A percentile compares a stretch with the other conserved stretches of the same genome.
Conservation (phyloP, 768 basidiomycete species). For the Pulveroboletus sp. region DNA sequence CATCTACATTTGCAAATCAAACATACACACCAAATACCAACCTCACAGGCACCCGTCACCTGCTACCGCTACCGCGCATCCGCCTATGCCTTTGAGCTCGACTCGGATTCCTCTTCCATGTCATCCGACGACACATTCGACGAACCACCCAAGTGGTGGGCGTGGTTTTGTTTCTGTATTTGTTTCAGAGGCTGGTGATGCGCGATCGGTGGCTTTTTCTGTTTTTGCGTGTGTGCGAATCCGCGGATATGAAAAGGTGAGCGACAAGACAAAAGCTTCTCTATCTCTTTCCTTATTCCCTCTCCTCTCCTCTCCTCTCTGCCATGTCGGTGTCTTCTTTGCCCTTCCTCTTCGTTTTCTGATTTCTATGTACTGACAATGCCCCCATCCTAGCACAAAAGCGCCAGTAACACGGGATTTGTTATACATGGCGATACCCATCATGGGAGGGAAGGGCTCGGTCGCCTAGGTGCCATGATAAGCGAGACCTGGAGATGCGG, state of each 20-base stretch:
- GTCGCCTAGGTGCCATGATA: too few relatives aligned
- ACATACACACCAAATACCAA: too few relatives aligned
- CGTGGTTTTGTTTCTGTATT: constrained; percentile 8
- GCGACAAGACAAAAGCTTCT: not conserved
- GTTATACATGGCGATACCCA: too few relatives aligned
- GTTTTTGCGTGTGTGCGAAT: not conserved
- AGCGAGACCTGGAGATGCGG: not conserved
- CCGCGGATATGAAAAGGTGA: constrained; percentile 9
- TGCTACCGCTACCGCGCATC: constrained; percentile 8
- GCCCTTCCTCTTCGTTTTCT: too few relatives aligned
- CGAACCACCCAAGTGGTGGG: constrained; percentile 22
- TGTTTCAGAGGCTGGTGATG: constrained; percentile 27
- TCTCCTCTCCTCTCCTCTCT: not conserved
- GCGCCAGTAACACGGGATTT: too few relatives aligned
- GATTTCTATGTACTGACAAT: too few relatives aligned
- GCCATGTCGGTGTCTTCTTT: too few relatives aligned
- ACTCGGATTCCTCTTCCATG: constrained; percentile 23
- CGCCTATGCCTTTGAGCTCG: constrained; percentile 21
- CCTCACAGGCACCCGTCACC: constrained; percentile 4
- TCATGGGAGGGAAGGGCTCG: too few relatives aligned
- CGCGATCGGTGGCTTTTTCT: not conserved
- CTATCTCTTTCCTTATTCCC: not conserved
- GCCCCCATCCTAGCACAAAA: too few relatives aligned
- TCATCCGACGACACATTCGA: constrained; percentile 27
- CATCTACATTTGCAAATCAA: not conserved